These are phyloP conservation scores for Aspergillus sp. DNA, from an alignment of 2,329 filamentous ascomycete species.

Conservation along the genomic window DNA sequence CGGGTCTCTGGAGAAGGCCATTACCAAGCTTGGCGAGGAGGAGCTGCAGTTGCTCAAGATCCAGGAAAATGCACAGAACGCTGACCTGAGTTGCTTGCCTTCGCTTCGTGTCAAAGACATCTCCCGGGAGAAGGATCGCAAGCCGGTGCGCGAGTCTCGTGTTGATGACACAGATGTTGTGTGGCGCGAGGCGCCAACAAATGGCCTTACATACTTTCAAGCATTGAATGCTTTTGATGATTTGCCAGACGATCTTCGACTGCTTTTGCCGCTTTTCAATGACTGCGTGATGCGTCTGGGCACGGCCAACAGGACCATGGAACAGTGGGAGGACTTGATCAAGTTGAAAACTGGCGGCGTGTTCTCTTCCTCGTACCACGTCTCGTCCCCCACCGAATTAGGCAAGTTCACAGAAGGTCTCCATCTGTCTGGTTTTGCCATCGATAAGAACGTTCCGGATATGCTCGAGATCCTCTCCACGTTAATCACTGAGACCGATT, in stretches of 20 bases:
- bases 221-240: slow-evolving; percentile 72
- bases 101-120: slow-evolving; percentile 87
- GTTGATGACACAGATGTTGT: slow-evolving; percentile 63
- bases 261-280: slow-evolving; percentile 81
- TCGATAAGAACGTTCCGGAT: slow-evolving; percentile 80
- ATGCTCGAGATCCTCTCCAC: slow-evolving; percentile 83
- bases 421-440: slow-evolving; percentile 72
- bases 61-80: slow-evolving; percentile 73
- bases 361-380: slow-evolving; percentile 74
- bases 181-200: slow-evolving; percentile 88
- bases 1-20: slow-evolving; percentile 62
- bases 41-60: slow-evolving; percentile 73
- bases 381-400: slow-evolving; percentile 65
- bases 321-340: slow-evolving; percentile 89
- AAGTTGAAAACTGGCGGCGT: slow-evolving; percentile 94
- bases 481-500: slow-evolving; percentile 79
- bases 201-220: slow-evolving; percentile 92
- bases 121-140: slow-evolving; percentile 65
- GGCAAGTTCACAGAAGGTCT: slow-evolving; percentile 69
- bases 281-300: slow-evolving; percentile 90
- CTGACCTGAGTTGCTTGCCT: slow-evolving; percentile 80
- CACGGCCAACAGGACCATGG: slow-evolving; percentile 80
- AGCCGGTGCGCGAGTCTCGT: slow-evolving; percentile 53
- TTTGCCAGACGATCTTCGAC: slow-evolving; percentile 73
- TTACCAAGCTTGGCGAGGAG: slow-evolving; percentile 62